These are phyloP conservation scores for Annulohypoxylon bovei DNA, from an alignment of 495 filamentous ascomycete genomes.

Conservation along the genomic window DNA sequence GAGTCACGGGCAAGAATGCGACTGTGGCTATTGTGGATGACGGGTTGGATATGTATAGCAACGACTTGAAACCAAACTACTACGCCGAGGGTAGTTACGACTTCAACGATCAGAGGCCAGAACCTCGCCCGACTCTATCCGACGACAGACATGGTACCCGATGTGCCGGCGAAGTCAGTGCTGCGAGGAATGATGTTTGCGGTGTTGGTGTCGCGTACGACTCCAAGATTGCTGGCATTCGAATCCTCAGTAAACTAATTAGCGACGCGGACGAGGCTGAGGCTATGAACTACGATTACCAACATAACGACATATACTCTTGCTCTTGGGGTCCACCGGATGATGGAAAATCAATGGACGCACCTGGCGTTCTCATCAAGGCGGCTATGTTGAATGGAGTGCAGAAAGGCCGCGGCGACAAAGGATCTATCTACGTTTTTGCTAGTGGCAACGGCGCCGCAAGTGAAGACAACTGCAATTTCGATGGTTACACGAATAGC, in stretches of 20 bases:
- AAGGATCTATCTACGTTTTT: constrained; percentile 96
- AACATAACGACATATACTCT: constrained; percentile 96
- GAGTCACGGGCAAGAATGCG: constrained; percentile 89
- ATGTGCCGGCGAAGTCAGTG: constrained; percentile 93
- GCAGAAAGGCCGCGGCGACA: constrained; percentile 82
- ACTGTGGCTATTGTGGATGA: constrained; percentile 96
- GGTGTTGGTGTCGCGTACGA: constrained; percentile 95
- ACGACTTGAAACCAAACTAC: constrained; percentile 90
- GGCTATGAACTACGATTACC: constrained; percentile 89
- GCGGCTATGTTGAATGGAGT: constrained; percentile 91
- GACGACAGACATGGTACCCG: constrained; percentile 93
- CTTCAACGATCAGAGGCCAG: constrained; percentile 84
- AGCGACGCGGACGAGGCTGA: constrained; percentile 91
- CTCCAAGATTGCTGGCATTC: constrained; percentile 86
- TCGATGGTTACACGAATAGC: constrained; percentile 98
- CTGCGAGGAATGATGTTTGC: constrained; percentile 91
- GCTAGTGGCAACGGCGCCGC: constrained; percentile 93
- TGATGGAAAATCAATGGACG: constrained; percentile 93
- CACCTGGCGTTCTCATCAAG: constrained; percentile 86
- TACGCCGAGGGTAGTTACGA: constrained; percentile 92
- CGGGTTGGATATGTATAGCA: constrained; percentile 95
- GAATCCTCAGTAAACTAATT: constrained; percentile 90
- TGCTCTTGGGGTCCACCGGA: constrained; percentile 98
- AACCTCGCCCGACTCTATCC: constrained; percentile 78
- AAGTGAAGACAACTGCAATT: constrained; percentile 97